Conservation (phyloP, 2,329 filamentous ascomycete genomes). For the Zarea fungicola region DNA sequence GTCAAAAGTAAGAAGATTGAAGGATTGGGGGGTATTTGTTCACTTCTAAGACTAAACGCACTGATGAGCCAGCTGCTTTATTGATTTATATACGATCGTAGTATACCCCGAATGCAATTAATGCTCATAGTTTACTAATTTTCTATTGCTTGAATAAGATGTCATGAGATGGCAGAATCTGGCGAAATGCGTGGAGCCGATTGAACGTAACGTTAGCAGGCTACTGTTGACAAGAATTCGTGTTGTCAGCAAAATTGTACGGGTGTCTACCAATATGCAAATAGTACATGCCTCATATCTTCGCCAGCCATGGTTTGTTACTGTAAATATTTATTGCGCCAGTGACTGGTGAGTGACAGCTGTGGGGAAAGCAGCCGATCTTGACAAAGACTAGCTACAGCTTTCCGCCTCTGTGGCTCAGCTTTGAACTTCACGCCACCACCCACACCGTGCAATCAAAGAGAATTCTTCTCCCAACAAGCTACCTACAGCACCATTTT, state of each 20-base stretch:
- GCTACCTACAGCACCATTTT: not conserved
- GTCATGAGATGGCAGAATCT: no score
- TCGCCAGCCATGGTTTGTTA: no score
- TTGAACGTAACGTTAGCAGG: no score
- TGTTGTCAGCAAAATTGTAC: no score
- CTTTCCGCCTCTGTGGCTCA: slow-evolving; percentile 4
- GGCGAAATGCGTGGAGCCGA: no score
- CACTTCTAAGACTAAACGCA: slow-evolving; percentile 12
- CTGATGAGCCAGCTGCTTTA: slow-evolving; percentile 13
- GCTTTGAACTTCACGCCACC: slow-evolving; percentile 3
- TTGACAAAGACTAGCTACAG: slow-evolving; percentile 2
- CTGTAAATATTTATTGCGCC: slow-evolving; percentile 5
- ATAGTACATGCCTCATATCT: no score
- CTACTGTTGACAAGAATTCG: no score
- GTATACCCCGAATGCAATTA: slow-evolving; percentile 12
- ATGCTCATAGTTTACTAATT: slow-evolving; percentile 11
- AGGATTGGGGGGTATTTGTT: slow-evolving; percentile 9
- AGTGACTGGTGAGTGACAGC: slow-evolving; percentile 7
- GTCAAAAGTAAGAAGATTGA: not conserved
- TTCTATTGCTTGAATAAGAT: slow-evolving; percentile 1
- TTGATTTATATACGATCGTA: slow-evolving; percentile 14
- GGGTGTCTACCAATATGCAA: no score
- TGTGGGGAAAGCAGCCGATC: slow-evolving; percentile 10
- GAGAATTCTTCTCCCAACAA: not conserved
- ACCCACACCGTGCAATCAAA: not conserved